Evolutionary conservation across 2,329 filamentous ascomycete genomes (phyloP).

Genomic region (Penicillium sp.): DNA sequence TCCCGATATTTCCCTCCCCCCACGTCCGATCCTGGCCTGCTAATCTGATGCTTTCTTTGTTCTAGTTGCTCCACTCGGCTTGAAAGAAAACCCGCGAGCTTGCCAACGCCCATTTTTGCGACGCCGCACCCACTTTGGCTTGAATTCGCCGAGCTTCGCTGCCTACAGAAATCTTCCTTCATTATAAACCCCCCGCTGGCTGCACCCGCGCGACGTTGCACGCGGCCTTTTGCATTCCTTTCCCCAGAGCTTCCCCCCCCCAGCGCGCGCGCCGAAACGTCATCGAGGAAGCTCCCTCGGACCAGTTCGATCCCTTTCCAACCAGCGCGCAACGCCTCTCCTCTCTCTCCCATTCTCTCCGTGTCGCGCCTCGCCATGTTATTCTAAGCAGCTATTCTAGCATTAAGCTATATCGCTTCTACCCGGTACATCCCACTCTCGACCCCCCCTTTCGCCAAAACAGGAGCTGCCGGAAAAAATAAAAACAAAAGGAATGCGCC

Average conservation of each 20-base stretch:
- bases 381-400: conserved; percentile 13
- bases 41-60: conserved; percentile 27
- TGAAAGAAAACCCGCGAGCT: conserved; percentile 13
- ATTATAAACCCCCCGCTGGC: conserved; percentile 1
- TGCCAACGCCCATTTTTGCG: conserved; percentile 28
- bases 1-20: conserved; percentile 19
- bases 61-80: conserved; percentile 27
- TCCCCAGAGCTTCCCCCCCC: background rate
- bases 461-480: background rate
- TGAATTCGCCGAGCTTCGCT: conserved; percentile 7
- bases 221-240: conserved; percentile 7
- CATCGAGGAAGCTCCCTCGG: background rate
- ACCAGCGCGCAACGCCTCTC: background rate
- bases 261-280: conserved; percentile 6
- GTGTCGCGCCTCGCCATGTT: conserved; percentile 1
- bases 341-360: background rate
- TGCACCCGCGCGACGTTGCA: conserved; percentile 11
- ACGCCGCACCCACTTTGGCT: conserved; percentile 1
- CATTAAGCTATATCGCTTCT: background rate
- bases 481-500: conserved; percentile 13
- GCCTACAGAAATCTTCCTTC: background rate
- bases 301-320: too few species aligned
- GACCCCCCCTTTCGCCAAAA: background rate
- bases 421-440: background rate
- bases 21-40: background rate